Evolutionary conservation across 805 yeast species (phyloP).

Genomic region (Cyberlindnera maritima): DNA sequence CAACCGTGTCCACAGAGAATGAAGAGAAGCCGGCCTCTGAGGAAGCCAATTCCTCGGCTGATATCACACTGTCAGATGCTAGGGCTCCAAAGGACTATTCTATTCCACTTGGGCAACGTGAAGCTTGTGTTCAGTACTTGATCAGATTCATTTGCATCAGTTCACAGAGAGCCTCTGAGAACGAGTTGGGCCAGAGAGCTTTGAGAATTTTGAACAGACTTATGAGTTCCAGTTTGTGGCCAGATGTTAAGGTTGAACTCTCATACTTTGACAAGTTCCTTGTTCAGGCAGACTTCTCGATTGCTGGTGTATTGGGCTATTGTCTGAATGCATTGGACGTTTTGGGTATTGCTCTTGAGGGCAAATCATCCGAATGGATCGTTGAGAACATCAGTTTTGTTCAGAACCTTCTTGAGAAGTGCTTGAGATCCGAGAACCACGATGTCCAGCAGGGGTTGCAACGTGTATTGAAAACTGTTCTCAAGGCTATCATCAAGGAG

Average conservation of each 20-base stretch:
- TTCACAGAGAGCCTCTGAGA: constrained; percentile 80
- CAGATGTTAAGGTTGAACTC: constrained; percentile 83
- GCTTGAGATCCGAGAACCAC: constrained; percentile 77
- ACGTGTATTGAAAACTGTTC: constrained; percentile 65
- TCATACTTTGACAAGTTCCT: constrained; percentile 86
- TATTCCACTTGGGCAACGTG: constrained; percentile 77
- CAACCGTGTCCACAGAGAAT: constrained; percentile 31
- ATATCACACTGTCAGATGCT: constrained; percentile 33
- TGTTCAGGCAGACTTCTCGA: constrained; percentile 69
- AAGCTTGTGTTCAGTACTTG: constrained; percentile 85
- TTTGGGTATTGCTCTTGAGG: constrained; percentile 74
- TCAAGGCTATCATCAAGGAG: constrained; percentile 59
- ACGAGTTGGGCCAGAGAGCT: constrained; percentile 78
- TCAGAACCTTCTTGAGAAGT: constrained; percentile 73
- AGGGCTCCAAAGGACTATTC: constrained; percentile 49
- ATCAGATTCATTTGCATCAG: constrained; percentile 86
- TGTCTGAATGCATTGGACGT: constrained; percentile 92
- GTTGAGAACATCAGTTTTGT: constrained; percentile 64
- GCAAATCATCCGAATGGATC: constrained; percentile 79
- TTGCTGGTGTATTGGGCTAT: constrained; percentile 68
- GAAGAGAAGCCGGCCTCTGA: constrained; percentile 22
- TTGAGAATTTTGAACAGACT: constrained; percentile 72
- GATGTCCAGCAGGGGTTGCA: constrained; percentile 85
- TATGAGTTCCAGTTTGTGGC: constrained; percentile 74
- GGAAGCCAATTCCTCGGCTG: constrained; percentile 17